phyloP scores from a whole-genome alignment of 1,139 yeast genomes.

The Blastobotrys capitulatus region DNA sequence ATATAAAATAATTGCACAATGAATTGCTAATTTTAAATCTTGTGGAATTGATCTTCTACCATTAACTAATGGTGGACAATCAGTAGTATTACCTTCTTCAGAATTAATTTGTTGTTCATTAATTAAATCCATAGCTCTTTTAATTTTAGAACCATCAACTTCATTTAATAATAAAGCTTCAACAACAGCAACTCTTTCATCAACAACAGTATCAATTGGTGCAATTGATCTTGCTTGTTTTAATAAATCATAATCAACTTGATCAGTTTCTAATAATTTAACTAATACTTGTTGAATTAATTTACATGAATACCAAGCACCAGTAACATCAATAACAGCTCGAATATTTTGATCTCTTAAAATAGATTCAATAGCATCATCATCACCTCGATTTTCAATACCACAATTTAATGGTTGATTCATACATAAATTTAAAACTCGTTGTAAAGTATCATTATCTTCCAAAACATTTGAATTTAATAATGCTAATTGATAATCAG shows the following conservation, averaged over 20 bases:
- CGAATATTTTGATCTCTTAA: constrained; percentile 26
- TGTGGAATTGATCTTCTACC: constrained; percentile 20
- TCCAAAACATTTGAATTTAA: constrained; percentile 18
- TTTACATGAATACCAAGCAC: constrained; percentile 30
- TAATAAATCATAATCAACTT: constrained; percentile 19
- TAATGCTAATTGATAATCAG: constrained; percentile 4
- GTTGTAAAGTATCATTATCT: constrained; percentile 21
- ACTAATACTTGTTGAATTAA: constrained; percentile 24
- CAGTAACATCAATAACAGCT: constrained; percentile 29
- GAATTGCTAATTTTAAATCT: constrained; percentile 27
- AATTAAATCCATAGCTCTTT: constrained; percentile 21
- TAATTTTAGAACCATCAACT: constrained; percentile 21
- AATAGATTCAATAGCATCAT: constrained; percentile 25
- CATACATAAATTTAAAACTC: constrained; percentile 25
- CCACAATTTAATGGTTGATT: constrained; percentile 16
- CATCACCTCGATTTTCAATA: constrained; percentile 20
- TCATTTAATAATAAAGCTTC: constrained; percentile 30
- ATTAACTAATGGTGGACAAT: constrained; percentile 19
- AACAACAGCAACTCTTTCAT: constrained; percentile 29
- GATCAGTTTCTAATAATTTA: constrained; percentile 5
- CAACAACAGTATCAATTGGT: constrained; percentile 29
- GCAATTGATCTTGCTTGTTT: constrained; percentile 25
- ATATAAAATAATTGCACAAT: constrained; percentile 24
- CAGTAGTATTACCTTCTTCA: background rate
- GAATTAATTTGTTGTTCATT: constrained; percentile 13